A percentile compares a stretch with the other conserved stretches of the same genome.
Evolutionary conservation across 495 filamentous ascomycete species (phyloP).

Genomic region (Penicillium malachiteum): DNA sequence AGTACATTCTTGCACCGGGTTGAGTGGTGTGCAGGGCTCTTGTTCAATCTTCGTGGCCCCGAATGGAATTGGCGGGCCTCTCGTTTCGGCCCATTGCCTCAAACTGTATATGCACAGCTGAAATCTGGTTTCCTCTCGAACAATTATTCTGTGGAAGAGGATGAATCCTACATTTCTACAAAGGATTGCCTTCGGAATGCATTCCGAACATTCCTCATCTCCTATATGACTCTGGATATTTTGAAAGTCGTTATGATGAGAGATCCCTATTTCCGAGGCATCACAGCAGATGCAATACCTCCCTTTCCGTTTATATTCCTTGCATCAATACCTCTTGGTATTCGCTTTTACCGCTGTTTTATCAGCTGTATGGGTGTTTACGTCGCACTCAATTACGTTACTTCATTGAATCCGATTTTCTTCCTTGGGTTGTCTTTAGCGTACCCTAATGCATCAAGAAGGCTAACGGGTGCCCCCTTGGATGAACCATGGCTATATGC

Average conservation of each 20-base stretch:
- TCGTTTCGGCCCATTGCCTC: slow-evolving; percentile 58
- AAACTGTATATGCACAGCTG: slow-evolving; percentile 43
- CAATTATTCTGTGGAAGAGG: slow-evolving; percentile 7
- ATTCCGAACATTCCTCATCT: slow-evolving; percentile 43
- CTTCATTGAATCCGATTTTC: slow-evolving; percentile 53
- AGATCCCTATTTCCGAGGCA: slow-evolving; percentile 72
- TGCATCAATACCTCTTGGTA: slow-evolving; percentile 32
- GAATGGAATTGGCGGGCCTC: slow-evolving; percentile 77
- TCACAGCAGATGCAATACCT: slow-evolving; percentile 31
- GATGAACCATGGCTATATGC: slow-evolving; percentile 67
- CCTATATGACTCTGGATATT: slow-evolving; percentile 65
- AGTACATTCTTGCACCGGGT: slow-evolving; percentile 58
- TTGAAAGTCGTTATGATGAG: slow-evolving; percentile 63
- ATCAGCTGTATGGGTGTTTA: slow-evolving; percentile 51
- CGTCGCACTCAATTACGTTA: slow-evolving; percentile 53
- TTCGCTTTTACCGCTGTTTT: slow-evolving; percentile 49
- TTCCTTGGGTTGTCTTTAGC: slow-evolving; percentile 55
- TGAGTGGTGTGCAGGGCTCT: slow-evolving; percentile 68
- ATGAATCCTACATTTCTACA: slow-evolving; percentile 24
- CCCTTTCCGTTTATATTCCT: slow-evolving; percentile 47
- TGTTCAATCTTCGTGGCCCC: slow-evolving; percentile 67
- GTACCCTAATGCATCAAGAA: slow-evolving; percentile 36
- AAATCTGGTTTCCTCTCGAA: slow-evolving; percentile 12
- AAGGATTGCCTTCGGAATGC: slow-evolving; percentile 48
- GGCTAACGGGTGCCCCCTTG: slow-evolving; percentile 44